A percentile compares a stretch with the other conserved stretches of the same genome.
phyloP scores from a whole-genome alignment of 2,329 filamentous ascomycete genomes.

The Mycogone perniciosa region DNA sequence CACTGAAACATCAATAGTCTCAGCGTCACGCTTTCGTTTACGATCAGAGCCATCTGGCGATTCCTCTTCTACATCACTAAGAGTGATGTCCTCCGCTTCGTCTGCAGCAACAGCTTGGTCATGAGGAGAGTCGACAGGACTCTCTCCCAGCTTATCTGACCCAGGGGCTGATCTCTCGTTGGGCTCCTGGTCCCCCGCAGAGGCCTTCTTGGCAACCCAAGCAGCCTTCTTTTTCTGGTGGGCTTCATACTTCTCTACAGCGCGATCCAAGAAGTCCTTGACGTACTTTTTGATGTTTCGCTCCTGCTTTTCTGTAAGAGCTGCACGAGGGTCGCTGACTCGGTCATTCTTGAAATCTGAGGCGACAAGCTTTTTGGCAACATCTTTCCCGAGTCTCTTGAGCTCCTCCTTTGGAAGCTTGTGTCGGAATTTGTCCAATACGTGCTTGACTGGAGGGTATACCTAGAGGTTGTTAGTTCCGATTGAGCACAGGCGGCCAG shows the following conservation, averaged over 20 bases:
- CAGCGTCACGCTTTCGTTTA: conserved; percentile 58
- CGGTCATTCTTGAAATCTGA: conserved; percentile 87
- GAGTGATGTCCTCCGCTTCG: conserved; percentile 29
- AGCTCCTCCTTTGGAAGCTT: conserved; percentile 77
- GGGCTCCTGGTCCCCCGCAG: conserved; percentile 11
- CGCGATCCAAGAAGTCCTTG: conserved; percentile 80
- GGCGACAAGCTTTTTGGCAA: conserved; percentile 82
- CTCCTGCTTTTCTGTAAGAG: conserved; percentile 68
- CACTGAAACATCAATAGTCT: conserved; percentile 34
- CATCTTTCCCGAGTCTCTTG: conserved; percentile 57
- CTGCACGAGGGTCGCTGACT: conserved; percentile 70
- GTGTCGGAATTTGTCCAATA: conserved; percentile 79
- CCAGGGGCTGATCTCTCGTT: conserved; percentile 1
- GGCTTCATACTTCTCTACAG: conserved; percentile 65
- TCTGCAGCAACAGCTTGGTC: conserved; percentile 17
- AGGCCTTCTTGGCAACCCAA: conserved; percentile 23
- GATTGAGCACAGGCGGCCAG: not conserved
- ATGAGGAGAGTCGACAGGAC: conserved; percentile 2
- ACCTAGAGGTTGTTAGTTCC: conserved; percentile 38
- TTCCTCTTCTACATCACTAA: conserved; percentile 39
- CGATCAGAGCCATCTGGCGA: conserved; percentile 45
- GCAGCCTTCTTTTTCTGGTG: conserved; percentile 60
- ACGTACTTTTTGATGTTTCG: conserved; percentile 79
- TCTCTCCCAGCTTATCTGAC: conserved; percentile 16
- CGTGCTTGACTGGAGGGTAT: conserved; percentile 75